Base-by-base conservation (phyloP, 768 basidiomycete genomes). In the Tulasnella sp. region DNA sequence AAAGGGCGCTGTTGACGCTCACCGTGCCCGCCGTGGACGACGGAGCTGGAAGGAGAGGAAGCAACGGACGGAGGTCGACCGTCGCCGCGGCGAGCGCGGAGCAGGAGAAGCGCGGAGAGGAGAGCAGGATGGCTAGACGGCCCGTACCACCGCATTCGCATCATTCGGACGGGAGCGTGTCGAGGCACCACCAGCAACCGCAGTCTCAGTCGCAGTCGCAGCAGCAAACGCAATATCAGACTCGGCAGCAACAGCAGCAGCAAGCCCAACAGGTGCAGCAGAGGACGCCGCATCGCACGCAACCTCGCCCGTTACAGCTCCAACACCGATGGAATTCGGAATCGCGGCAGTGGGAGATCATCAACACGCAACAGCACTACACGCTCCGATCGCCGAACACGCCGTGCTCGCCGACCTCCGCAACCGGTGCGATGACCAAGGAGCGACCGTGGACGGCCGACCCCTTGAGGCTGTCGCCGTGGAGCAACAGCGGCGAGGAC, bases 311-410 rank as follows among this genome's bases (percentile, higher is more conserved):
- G 24, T 31, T 64, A n/a, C 60, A 64, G 31, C 31, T 64, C 12
- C 60, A 64, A 12, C 60, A 64, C 31, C 5, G 14, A n/a, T 64
- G 60, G 60, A 64, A 64, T 31, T 64, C 60, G 60, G 60, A 64
- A 9, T 64, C 60, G 60, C 22, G 60, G n/a, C 60, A 64, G n/a
- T 64, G 60, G 60, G 60, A 64, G 60, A 64, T 64, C 60, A 24
- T 64, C 60, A 64, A 64, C 60, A 64, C 60, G 8, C 60, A 64
- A 28, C 60, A 64, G 60, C 44, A 69, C 64, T 69, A 7, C 14
- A 12, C 64, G 3, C 12, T 69, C 2, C 64, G 64, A 7, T 9
- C 64, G 0, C 64, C 64, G 12, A 34, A 24, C 34, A 37, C 64
- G 31, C 64, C 64, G 64, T 69, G 54, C 54, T 7, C 6, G 22